Conservation (phyloP, 2,329 filamentous ascomycete genomes). For the Ploettnerulaceae sp. region DNA sequence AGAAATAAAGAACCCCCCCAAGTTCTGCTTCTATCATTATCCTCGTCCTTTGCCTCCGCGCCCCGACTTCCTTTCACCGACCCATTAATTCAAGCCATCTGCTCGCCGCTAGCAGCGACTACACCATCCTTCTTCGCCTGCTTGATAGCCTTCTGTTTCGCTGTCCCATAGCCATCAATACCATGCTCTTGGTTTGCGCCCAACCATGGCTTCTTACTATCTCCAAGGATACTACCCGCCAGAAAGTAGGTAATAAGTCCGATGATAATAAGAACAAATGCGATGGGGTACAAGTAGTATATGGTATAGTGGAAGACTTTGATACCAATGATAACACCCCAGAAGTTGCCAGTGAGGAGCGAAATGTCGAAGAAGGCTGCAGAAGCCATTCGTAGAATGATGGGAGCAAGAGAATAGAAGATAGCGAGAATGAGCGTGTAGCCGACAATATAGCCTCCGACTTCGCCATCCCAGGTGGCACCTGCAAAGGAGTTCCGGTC, state of each 20-base stretch:
- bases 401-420: conserved; percentile 84
- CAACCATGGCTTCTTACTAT: conserved; percentile 92
- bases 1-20: no score
- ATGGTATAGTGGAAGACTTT: conserved; percentile 75
- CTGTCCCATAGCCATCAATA: conserved; percentile 76
- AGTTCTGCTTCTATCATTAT: no score
- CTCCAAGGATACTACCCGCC: conserved; percentile 74
- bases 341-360: conserved; percentile 90
- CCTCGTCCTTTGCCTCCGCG: neutral
- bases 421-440: conserved; percentile 78
- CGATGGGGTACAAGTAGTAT: conserved; percentile 91
- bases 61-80: neutral
- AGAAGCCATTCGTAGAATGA: conserved; percentile 82
- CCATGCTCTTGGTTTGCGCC: conserved; percentile 80
- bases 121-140: conserved; percentile 39
- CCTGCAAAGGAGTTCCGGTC: conserved; percentile 68
- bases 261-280: conserved; percentile 86
- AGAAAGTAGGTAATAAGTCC: conserved; percentile 87
- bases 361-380: conserved; percentile 98
- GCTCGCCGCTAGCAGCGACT: conserved; percentile 11
- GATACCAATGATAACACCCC: conserved; percentile 90
- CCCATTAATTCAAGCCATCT: neutral
- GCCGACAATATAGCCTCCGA: conserved; percentile 80
- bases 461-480: conserved; percentile 59
- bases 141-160: conserved; percentile 68